phyloP scores from a whole-genome alignment of 257 asterid genomes.

The Solanum acaule region DNA sequence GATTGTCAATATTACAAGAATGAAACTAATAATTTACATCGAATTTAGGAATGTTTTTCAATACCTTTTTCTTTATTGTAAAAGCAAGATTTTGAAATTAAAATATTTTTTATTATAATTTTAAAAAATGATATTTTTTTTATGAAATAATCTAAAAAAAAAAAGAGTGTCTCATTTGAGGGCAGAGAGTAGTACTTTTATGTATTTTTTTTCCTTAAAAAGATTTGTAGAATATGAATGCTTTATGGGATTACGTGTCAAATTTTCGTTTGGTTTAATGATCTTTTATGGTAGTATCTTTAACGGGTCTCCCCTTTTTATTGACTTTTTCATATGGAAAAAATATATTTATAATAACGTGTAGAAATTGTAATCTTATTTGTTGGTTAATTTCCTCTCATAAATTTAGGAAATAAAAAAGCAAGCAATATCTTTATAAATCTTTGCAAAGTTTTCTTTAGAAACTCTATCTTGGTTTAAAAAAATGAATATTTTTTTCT shows the following conservation, averaged over 20 bases:
- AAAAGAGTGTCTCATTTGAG: too few relatives aligned
- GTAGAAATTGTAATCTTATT: not conserved
- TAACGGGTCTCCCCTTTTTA: not conserved
- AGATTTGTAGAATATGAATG: not conserved
- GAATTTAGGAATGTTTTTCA: rapidly evolving
- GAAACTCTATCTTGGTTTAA: not conserved
- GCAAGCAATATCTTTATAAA: not conserved
- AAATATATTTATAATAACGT: not conserved
- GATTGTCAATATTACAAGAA: too few relatives aligned
- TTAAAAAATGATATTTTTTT: too few relatives aligned
- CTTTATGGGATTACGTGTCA: not conserved
- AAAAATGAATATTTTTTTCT: not conserved
- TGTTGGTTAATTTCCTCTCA: not conserved
- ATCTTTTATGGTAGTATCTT: not conserved
- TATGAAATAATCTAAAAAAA: too few relatives aligned
- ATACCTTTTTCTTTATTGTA: too few relatives aligned
- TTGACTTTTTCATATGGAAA: not conserved
- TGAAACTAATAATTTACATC: too few relatives aligned
- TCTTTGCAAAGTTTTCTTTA: not conserved
- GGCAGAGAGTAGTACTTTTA: not conserved
- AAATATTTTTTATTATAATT: too few relatives aligned
- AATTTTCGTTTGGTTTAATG: not conserved
- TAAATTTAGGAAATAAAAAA: not conserved
- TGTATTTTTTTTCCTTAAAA: not conserved
- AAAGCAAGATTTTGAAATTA: too few relatives aligned